Conservation (phyloP, 805 yeast genomes). For the Phaffomyces opuntiae region DNA sequence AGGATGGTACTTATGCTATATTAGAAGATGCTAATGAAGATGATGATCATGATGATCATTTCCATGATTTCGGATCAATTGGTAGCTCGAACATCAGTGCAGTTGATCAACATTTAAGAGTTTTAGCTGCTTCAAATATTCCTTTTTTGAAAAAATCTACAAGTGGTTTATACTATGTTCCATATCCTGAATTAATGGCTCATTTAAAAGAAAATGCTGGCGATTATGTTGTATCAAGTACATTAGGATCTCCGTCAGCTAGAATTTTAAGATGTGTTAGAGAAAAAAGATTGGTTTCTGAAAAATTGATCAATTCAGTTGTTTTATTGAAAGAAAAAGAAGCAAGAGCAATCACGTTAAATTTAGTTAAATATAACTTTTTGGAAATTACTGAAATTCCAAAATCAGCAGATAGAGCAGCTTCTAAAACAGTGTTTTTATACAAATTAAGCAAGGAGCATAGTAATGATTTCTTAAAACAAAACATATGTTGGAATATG, state of each 20-base stretch:
- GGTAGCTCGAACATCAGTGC: conserved; percentile 12
- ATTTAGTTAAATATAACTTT: conserved; percentile 60
- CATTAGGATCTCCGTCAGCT: conserved; percentile 60
- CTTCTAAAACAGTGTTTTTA: conserved; percentile 77
- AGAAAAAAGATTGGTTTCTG: conserved; percentile 67
- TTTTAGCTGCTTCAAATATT: conserved; percentile 47
- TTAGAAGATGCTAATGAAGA: conserved; percentile 13
- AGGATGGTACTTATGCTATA: conserved; percentile 24
- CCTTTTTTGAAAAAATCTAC: conserved; percentile 56
- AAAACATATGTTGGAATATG: conserved; percentile 39
- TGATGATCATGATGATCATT: conserved; percentile 19
- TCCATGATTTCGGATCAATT: conserved; percentile 24
- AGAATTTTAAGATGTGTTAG: conserved; percentile 75
- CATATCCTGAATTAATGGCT: conserved; percentile 45
- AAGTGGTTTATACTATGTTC: conserved; percentile 55
- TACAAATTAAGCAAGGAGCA: conserved; percentile 62
- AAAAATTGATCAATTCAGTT: conserved; percentile 67
- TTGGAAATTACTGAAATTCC: conserved; percentile 93
- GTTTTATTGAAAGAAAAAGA: conserved; percentile 75
- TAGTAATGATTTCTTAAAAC: conserved; percentile 40
- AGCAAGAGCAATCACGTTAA: conserved; percentile 63
- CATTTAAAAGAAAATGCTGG: conserved; percentile 41
- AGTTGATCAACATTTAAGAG: conserved; percentile 60
- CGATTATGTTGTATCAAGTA: conserved; percentile 51
- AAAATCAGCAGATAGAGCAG: conserved; percentile 84